A percentile compares a stretch with the other conserved stretches of the same genome.
These are phyloP conservation scores for Apiotrichum sp. DNA, from an alignment of 1,284 basidiomycete genomes.

Conservation along the genomic window DNA sequence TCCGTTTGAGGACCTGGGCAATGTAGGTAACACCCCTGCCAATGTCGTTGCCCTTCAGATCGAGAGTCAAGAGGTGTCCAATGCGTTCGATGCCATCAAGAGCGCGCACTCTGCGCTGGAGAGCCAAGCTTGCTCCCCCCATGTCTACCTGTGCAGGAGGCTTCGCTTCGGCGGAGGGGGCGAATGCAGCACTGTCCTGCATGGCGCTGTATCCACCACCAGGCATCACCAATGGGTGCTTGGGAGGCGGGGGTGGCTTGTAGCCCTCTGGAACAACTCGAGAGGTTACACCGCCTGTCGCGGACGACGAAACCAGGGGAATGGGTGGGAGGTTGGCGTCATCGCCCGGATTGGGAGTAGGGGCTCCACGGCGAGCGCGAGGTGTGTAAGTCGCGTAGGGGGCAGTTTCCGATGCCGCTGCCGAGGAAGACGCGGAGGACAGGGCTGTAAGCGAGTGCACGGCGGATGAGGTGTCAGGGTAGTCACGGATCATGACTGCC, in stretches of 20 bases:
- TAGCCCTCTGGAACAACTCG: constrained; percentile 53
- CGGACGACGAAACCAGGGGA: constrained; percentile 62
- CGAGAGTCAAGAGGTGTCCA: constrained; percentile 78
- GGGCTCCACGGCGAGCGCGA: constrained; percentile 1
- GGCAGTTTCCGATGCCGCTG: not conserved
- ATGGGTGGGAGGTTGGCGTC: constrained; percentile 32
- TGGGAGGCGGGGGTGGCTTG: constrained; percentile 30
- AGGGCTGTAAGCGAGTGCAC: constrained; percentile 46
- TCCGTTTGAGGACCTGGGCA: constrained; percentile 90
- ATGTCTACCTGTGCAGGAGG: constrained; percentile 9
- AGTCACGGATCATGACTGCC: constrained; percentile 92
- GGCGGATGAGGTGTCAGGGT: constrained; percentile 59
- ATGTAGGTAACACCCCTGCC: constrained; percentile 82
- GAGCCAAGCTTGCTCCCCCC: constrained; percentile 35
- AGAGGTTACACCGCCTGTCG: constrained; percentile 69
- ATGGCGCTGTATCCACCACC: constrained; percentile 29
- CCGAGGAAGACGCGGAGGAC: not conserved
- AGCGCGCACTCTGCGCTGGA: constrained; percentile 65
- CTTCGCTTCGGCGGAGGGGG: not conserved
- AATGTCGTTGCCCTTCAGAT: constrained; percentile 87
- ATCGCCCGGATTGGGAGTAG: constrained; percentile 9
- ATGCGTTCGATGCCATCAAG: constrained; percentile 76
- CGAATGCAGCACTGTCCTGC: constrained; percentile 22
- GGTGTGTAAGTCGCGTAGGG: constrained; percentile 1
- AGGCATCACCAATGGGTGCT: constrained; percentile 33